Percentiles rank a stretch among this genome's conserved stretches.
Evolutionary conservation across 2,329 filamentous ascomycete species (phyloP).

Genomic region (Coleophoma crateriformis): DNA sequence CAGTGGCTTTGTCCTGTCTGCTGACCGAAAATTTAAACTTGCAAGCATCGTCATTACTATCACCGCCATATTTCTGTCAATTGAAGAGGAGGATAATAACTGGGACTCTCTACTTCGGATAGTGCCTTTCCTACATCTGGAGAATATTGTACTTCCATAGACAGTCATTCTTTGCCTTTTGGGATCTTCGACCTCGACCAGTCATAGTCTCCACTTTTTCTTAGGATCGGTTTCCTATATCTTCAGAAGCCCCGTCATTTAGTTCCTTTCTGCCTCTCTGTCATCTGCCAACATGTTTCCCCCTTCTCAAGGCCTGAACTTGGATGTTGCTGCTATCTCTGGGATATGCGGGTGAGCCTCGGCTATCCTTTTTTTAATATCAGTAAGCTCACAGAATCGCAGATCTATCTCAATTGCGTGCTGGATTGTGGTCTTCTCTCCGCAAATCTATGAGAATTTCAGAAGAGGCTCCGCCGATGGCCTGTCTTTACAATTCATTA

Average conservation of each 20-base stretch:
- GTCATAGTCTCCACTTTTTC: slow-evolving; percentile 1
- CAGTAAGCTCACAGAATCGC: neutral
- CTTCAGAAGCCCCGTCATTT: neutral
- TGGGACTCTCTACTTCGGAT: too few relatives aligned
- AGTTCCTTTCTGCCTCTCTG: neutral
- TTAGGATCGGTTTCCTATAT: neutral
- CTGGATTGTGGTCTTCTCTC: slow-evolving; percentile 93
- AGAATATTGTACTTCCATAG: too few relatives aligned
- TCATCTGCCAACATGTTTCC: slow-evolving; percentile 31
- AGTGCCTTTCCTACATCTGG: too few relatives aligned
- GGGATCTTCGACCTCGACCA: neutral
- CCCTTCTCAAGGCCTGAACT: slow-evolving; percentile 49
- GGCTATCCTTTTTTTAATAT: too few relatives aligned
- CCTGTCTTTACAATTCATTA: slow-evolving; percentile 84
- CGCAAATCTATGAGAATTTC: slow-evolving; percentile 95
- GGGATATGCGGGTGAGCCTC: slow-evolving; percentile 74
- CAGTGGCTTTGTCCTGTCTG: too few relatives aligned
- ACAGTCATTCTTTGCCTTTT: too few relatives aligned
- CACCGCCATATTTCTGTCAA: too few relatives aligned
- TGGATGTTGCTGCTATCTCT: slow-evolving; percentile 86
- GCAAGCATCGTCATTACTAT: too few relatives aligned
- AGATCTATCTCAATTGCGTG: slow-evolving; percentile 95
- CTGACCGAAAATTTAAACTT: too few relatives aligned
- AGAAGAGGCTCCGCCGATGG: slow-evolving; percentile 79
- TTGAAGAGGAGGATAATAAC: too few relatives aligned